These are phyloP conservation scores for Tricholoma furcatifolium DNA, from an alignment of 768 basidiomycete species.

Conservation along the genomic window DNA sequence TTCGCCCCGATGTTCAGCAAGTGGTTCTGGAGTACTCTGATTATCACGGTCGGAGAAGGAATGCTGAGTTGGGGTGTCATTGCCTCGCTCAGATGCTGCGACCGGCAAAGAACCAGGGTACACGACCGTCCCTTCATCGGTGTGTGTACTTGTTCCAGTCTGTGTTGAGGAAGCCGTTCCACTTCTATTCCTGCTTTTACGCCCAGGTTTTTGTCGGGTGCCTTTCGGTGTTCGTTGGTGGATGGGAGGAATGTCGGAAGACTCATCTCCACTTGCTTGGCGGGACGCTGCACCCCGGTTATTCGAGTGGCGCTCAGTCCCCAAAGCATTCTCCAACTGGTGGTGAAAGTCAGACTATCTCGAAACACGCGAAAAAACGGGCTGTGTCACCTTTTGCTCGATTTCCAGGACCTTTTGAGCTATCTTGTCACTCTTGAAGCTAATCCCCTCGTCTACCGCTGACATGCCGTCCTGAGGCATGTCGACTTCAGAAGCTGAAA, in stretches of 20 bases:
- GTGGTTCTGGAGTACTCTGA: slow-evolving; percentile 31
- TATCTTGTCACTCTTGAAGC: slow-evolving; percentile 81
- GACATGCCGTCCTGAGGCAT: slow-evolving; percentile 73
- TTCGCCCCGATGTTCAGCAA: slow-evolving; percentile 26
- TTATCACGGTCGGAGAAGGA: slow-evolving; percentile 39
- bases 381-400: slow-evolving; percentile 77
- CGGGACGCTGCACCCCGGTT: slow-evolving; percentile 35
- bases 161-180: slow-evolving; percentile 65
- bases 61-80: slow-evolving; percentile 40
- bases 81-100: slow-evolving; percentile 31
- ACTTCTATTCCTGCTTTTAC: slow-evolving; percentile 51
- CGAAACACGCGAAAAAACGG: not conserved
- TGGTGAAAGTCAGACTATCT: not conserved
- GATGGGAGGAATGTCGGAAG: slow-evolving; percentile 44
- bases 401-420: slow-evolving; percentile 87
- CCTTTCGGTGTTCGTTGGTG: slow-evolving; percentile 42
- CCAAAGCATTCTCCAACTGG: slow-evolving; percentile 76
- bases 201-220: slow-evolving; percentile 25
- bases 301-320: slow-evolving; percentile 50
- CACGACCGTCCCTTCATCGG: slow-evolving; percentile 26
- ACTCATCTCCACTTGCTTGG: slow-evolving; percentile 57
- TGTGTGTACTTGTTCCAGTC: slow-evolving; percentile 35
- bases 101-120: slow-evolving; percentile 27
- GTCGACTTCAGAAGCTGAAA: slow-evolving; percentile 70
- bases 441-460: slow-evolving; percentile 86